phyloP scores from a whole-genome alignment of 352 stramenopile genomes.

The Blastocystis sp. region DNA sequence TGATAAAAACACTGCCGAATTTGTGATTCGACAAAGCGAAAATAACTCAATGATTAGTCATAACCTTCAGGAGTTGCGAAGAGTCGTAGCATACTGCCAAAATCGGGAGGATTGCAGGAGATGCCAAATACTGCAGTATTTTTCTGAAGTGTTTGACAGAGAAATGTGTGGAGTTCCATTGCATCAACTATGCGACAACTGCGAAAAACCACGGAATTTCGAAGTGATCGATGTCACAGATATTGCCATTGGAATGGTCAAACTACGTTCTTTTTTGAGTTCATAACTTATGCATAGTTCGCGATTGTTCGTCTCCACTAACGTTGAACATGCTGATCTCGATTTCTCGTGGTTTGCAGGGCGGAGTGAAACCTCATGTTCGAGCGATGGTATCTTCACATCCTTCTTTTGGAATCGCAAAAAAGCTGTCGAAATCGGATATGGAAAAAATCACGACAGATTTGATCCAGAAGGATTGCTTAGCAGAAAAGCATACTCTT shows the following conservation, averaged over 20 bases:
- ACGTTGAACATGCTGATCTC: not conserved
- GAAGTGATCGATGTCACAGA: conserved; percentile 11
- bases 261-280: not conserved
- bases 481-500: not conserved
- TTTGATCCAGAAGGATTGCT: conserved; percentile 23
- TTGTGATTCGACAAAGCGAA: conserved; percentile 46
- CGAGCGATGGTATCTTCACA: not conserved
- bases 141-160: conserved; percentile 74
- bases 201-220: conserved; percentile 52
- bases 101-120: conserved; percentile 72
- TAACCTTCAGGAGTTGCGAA: conserved; percentile 62
- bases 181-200: conserved; percentile 76
- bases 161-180: conserved; percentile 69
- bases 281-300: not conserved
- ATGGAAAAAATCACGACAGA: not conserved
- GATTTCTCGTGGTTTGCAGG: not conserved
- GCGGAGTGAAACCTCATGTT: not conserved
- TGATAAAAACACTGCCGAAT: conserved; percentile 57
- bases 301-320: not conserved
- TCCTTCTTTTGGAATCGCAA: not conserved
- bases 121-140: conserved; percentile 79
- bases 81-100: conserved; percentile 65
- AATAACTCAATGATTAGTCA: conserved; percentile 4
- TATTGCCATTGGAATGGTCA: not conserved
- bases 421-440: not conserved